These are phyloP conservation scores for Fusarium goolgardi DNA, from an alignment of 2,329 filamentous ascomycete species.

Conservation along the genomic window DNA sequence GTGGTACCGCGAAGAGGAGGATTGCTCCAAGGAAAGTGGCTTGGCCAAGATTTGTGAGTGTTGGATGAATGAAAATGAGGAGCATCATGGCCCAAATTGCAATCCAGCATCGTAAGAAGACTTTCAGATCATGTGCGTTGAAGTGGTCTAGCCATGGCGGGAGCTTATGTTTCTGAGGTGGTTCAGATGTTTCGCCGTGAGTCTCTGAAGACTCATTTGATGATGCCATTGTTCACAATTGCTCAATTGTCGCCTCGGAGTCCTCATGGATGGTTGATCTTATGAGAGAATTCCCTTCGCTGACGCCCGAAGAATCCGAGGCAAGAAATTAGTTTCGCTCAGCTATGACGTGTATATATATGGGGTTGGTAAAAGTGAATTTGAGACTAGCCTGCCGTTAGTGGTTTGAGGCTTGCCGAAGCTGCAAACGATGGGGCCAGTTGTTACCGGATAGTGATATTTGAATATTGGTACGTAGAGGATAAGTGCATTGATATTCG, in stretches of 20 bases:
- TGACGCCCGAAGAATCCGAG: neutral
- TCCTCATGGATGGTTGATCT: neutral
- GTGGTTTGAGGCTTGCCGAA: neutral
- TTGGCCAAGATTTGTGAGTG: slow-evolving; percentile 54
- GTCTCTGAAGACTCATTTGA: slow-evolving; percentile 6
- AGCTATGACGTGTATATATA: slow-evolving; percentile 16
- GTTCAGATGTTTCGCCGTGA: neutral
- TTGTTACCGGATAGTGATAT: neutral
- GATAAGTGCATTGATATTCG: neutral
- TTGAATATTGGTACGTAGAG: neutral
- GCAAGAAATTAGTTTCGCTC: neutral
- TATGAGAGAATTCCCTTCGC: neutral
- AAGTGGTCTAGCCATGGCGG: slow-evolving; percentile 58
- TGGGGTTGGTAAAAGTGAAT: slow-evolving; percentile 1
- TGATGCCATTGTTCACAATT: slow-evolving; percentile 5
- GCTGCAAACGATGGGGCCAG: neutral
- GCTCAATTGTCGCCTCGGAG: neutral
- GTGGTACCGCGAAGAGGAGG: slow-evolving; percentile 59
- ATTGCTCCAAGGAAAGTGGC: slow-evolving; percentile 59
- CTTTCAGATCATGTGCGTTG: slow-evolving; percentile 60
- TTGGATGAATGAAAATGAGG: slow-evolving; percentile 60
- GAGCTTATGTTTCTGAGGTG: slow-evolving; percentile 11
- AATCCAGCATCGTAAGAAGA: slow-evolving; percentile 58
- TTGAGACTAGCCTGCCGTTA: slow-evolving; percentile 4
- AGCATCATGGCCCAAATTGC: slow-evolving; percentile 60